phyloP scores from a whole-genome alignment of 176 grass and related monocot species.

The Paspalum vaginatum region DNA sequence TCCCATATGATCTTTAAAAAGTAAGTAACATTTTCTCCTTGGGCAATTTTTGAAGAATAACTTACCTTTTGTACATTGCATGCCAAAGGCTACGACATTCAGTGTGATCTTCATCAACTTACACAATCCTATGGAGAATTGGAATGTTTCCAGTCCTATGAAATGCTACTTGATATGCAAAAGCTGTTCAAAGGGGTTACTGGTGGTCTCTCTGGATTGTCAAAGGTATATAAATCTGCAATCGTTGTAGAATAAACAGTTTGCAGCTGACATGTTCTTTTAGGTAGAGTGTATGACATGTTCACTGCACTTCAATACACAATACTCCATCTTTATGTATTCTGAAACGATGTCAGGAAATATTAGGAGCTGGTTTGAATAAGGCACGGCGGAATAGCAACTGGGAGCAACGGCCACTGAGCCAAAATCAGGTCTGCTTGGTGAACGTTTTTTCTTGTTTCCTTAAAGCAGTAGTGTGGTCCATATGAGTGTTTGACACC shows the following conservation, averaged over 20 bases:
- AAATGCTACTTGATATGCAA: slow-evolving; percentile 96
- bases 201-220: slow-evolving; percentile 87
- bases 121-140: slow-evolving; percentile 83
- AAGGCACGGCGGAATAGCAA: slow-evolving; percentile 85
- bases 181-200: slow-evolving; percentile 87
- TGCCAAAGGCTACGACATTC: slow-evolving; percentile 78
- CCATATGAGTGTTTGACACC: slow-evolving; percentile 11
- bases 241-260: slow-evolving; percentile 2
- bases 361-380: slow-evolving; percentile 90
- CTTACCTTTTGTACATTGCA: slow-evolving; percentile 27
- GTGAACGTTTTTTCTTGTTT: slow-evolving; percentile 17
- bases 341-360: slow-evolving; percentile 54
- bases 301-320: background rate
- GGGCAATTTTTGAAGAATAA: slow-evolving; percentile 5
- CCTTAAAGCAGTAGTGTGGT: background rate
- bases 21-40: background rate
- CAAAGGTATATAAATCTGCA: slow-evolving; percentile 67
- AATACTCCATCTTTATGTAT: slow-evolving; percentile 6
- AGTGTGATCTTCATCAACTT: slow-evolving; percentile 89
- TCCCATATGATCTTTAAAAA: slow-evolving; percentile 12
- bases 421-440: slow-evolving; percentile 73
- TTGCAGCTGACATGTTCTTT: background rate
- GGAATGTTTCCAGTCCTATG: slow-evolving; percentile 85
- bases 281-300: slow-evolving; percentile 23
- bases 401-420: slow-evolving; percentile 89